These are phyloP conservation scores for Cladophialophora chaetospira DNA, from an alignment of 2,329 filamentous ascomycete genomes.

Conservation along the genomic window DNA sequence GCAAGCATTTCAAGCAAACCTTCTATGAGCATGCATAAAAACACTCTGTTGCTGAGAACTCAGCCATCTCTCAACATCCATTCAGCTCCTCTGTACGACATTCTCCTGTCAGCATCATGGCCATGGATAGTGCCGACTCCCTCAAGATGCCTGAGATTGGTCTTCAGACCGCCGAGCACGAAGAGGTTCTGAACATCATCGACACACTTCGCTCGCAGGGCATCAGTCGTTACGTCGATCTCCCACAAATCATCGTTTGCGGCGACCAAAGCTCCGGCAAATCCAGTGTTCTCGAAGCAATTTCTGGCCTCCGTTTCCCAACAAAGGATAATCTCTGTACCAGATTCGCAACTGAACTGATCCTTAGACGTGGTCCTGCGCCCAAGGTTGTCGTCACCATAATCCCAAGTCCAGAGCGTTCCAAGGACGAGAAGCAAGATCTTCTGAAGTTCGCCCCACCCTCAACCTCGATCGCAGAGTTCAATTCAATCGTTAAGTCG, in stretches of 20 bases:
- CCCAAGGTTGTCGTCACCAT: constrained; percentile 50
- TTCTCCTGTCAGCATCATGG: no score
- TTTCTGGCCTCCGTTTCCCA: constrained; percentile 63
- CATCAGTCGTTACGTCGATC: constrained; percentile 49
- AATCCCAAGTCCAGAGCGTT: constrained; percentile 36
- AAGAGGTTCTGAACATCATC: constrained; percentile 55
- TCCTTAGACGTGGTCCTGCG: constrained; percentile 49
- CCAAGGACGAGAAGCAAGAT: constrained; percentile 31
- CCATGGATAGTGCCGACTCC: neutral
- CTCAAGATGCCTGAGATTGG: constrained; percentile 10
- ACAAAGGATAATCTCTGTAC: constrained; percentile 60
- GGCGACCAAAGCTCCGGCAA: constrained; percentile 65
- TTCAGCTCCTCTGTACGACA: no score
- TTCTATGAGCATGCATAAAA: no score
- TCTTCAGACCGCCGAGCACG: constrained; percentile 35
- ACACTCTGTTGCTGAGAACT: neutral
- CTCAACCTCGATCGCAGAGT: constrained; percentile 40
- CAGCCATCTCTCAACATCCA: neutral
- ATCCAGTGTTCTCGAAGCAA: constrained; percentile 65
- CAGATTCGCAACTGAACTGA: constrained; percentile 62
- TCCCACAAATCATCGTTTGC: constrained; percentile 61
- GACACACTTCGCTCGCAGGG: constrained; percentile 56
- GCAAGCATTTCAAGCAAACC: no score
- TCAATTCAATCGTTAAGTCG: constrained; percentile 54
- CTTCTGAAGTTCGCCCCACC: constrained; percentile 18